Conservation (phyloP, 2,329 filamentous ascomycete species). For the Fusarium buharicum region DNA sequence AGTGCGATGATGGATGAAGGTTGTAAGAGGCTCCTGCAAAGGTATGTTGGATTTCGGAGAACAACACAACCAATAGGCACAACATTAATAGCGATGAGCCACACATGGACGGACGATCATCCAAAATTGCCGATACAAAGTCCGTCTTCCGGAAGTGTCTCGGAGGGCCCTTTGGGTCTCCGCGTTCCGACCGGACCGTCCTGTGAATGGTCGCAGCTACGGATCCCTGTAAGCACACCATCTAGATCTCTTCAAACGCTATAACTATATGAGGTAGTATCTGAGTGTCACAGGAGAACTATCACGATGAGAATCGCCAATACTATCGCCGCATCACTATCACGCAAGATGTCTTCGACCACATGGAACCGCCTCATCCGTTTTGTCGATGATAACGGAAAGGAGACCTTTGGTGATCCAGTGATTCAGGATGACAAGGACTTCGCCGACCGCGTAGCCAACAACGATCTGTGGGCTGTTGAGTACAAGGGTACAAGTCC, state of each 20-base stretch:
- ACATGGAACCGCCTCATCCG: slow-evolving; percentile 50
- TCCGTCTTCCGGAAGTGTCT: not conserved
- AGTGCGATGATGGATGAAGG: not conserved
- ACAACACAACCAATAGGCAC: not conserved
- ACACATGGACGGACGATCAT: not conserved
- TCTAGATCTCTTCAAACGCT: not conserved
- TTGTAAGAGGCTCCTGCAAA: not conserved
- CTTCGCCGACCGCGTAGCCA: slow-evolving; percentile 38
- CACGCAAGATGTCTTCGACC: slow-evolving; percentile 38
- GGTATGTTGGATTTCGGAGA: too few relatives aligned
- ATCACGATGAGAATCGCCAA: slow-evolving; percentile 4
- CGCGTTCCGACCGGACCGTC: slow-evolving; percentile 39
- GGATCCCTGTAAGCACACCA: not conserved
- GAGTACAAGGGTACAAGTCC: slow-evolving; percentile 47
- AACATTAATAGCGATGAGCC: not conserved
- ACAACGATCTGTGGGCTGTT: slow-evolving; percentile 46
- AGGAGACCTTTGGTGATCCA: slow-evolving; percentile 50
- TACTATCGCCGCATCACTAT: slow-evolving; percentile 6
- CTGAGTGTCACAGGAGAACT: not conserved
- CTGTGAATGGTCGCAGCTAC: slow-evolving; percentile 29
- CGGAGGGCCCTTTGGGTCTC: not conserved
- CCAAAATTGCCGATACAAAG: slow-evolving; percentile 4
- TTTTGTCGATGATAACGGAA: slow-evolving; percentile 49
- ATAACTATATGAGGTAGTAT: slow-evolving; percentile 11
- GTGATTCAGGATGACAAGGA: slow-evolving; percentile 43